Evolutionary conservation across 495 filamentous ascomycete genomes (phyloP).

Genomic region (Cercophora samala): DNA sequence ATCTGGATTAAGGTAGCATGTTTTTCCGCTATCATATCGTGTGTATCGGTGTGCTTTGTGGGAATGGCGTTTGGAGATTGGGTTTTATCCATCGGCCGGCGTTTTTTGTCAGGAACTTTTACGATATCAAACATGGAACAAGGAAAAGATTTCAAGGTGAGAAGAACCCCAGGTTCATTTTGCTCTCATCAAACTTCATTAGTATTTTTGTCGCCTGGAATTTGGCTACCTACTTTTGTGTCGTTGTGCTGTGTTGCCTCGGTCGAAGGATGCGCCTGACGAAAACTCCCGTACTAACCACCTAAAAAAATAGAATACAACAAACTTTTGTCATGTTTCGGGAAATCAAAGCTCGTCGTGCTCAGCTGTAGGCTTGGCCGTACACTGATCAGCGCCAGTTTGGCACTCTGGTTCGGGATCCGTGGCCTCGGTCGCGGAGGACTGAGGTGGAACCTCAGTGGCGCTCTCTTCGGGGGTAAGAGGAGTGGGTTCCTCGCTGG

Average conservation of each 20-base stretch:
- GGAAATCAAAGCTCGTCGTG: constrained; percentile 46
- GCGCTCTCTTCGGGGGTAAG: constrained; percentile 40
- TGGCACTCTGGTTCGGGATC: constrained; percentile 34
- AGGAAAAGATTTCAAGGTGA: background rate
- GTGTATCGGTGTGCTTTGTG: background rate
- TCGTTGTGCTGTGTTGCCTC: background rate
- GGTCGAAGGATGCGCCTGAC: background rate
- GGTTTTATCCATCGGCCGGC: background rate
- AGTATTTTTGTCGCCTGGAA: background rate
- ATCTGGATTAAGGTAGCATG: constrained; percentile 33
- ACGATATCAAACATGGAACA: background rate
- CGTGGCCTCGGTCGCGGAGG: constrained; percentile 28
- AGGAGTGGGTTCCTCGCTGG: constrained; percentile 27
- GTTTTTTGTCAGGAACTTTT: background rate
- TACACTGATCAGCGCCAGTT: constrained; percentile 11
- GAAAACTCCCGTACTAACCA: background rate
- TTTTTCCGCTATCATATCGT: background rate
- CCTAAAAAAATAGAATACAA: background rate
- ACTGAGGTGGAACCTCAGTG: constrained; percentile 27
- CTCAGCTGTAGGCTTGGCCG: constrained; percentile 19
- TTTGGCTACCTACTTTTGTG: constrained; percentile 6
- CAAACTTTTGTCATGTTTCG: background rate
- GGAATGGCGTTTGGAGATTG: background rate
- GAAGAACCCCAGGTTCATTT: background rate
- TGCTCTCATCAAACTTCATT: background rate